Percentiles rank a stretch among this genome's conserved stretches.
Conservation (phyloP, 768 basidiomycete species). For the Crepidotus variabilis region DNA sequence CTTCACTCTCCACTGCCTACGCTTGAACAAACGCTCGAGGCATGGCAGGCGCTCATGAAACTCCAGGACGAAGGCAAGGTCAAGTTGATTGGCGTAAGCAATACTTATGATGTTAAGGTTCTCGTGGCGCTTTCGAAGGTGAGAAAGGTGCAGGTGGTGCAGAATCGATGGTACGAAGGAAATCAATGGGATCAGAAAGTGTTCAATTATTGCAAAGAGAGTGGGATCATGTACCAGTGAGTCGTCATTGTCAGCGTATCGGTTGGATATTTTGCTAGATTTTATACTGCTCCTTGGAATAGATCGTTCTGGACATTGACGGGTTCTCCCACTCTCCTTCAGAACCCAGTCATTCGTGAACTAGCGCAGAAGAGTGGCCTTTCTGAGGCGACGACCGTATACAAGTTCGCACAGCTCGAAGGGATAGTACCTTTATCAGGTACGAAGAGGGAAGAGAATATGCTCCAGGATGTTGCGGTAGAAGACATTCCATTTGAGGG, state of each 20-base stretch:
- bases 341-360: constrained; percentile 37
- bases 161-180: constrained; percentile 82
- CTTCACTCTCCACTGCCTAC: constrained; percentile 73
- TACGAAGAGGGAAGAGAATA: constrained; percentile 63
- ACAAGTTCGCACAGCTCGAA: constrained; percentile 61
- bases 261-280: background rate
- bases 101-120: constrained; percentile 61
- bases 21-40: constrained; percentile 56
- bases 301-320: constrained; percentile 89
- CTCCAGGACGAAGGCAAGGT: constrained; percentile 67
- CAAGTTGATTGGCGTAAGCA: constrained; percentile 69
- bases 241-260: constrained; percentile 2
- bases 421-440: constrained; percentile 75
- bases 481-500: constrained; percentile 17
- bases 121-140: constrained; percentile 50
- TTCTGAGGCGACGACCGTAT: constrained; percentile 65
- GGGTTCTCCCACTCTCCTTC: constrained; percentile 64
- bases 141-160: constrained; percentile 68
- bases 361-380: constrained; percentile 44
- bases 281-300: background rate
- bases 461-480: constrained; percentile 50
- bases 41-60: constrained; percentile 59
- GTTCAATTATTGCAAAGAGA: constrained; percentile 56
- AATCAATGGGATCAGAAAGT: constrained; percentile 74
- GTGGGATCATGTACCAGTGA: constrained; percentile 73